Evolutionary conservation across 257 asterid genomes (phyloP), one percentile per base, ranked within the genome.

Genomic region (Henckelia pumila): DNA sequence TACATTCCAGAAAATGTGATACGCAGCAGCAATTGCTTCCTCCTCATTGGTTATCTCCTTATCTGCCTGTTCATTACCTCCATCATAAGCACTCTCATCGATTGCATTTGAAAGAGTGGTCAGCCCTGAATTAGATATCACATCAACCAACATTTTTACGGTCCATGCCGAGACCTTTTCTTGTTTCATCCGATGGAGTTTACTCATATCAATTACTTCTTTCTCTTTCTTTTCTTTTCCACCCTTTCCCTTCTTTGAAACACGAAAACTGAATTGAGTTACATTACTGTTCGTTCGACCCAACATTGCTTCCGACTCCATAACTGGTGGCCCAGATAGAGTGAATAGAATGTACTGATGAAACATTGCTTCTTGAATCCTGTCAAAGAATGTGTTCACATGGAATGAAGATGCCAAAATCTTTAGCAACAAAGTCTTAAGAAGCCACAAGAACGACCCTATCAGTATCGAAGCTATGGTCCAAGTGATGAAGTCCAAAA

Each of bases 81-180:
- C 85, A 0, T 77, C 85, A 0, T 77, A 84, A 17, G 49, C 62
- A 56, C 81, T 72, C 59, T 84, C 90, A 55, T 78, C 95, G 3
- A 91, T 77, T 30, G 81, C 70, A 70, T 83, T 79, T 0, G 95
- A 86, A 64, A 91, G 73, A 64, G 96, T 87, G 58, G 90, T 69
- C 64, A 89, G 79, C 25, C 96, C 95, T 0, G 98, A 81, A 77
- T 79, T 85, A 30, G 92, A 80, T 75, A 92, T 81, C 63, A 74
- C 82, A 64, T 89, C 96, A 30, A 89, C 84, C 44, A 89, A 76
- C 95, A 75, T 87, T 66, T 89, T 89, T 92, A 92, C 84, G n/a
- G 98, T 92, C 95, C 94, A 89, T 19, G 98, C 89, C 5, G 96
- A 79, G 67, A 91, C 96, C 80, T 91, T 91, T 29, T 83, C 95